Base-by-base conservation (phyloP, 495 filamentous ascomycete genomes). In the Penicillium cataractarum region DNA sequence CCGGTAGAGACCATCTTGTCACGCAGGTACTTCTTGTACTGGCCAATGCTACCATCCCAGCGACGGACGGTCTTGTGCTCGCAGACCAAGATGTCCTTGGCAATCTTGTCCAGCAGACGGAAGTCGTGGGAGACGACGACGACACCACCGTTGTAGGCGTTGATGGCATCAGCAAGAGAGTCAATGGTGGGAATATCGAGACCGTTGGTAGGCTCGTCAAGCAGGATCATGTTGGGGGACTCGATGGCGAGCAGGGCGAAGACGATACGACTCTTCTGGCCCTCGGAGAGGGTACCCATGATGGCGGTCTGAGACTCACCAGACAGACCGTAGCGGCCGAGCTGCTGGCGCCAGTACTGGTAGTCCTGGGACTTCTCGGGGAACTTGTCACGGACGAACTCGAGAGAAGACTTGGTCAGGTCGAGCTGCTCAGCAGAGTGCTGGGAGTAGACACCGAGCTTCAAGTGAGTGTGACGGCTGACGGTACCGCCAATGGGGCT, bases 181-280 rank as follows among this genome's bases (percentile, higher is more conserved):
- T 99, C 95, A 67, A 99, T 99, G 42, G 96, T 98, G 10, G 95
- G 95, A 65, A 99, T 99, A 87, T 99, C 95, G 59, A 99, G 83
- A 85, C 95, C 95, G 85, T 99, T 99, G 63, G 95, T 99, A 73
- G 95, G 96, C 80, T 99, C 95, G 79, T 99, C 95, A 31, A 99
- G 85, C 63, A 99, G 79, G 68, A 99, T 81, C 94, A 99, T 98
- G 82, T 99, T 99, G 57, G 95, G 95, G 6, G 87, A 82, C 73
- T 98, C 96, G 66, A 99, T 98, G 61, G 95, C 95, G 55, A 99
- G 83, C 62, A 99, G 82, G 26, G 95, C 95, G 70, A 99, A 99
- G 12, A 99, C 96, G 73, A 99, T 97, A 83, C 95, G 89, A 65
- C 86, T 90, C 86, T 95, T 97, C 80, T 99, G 96, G 17, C 95